Base-by-base conservation (phyloP, 1,284 basidiomycete species). In the Erythrobasidium hasegawianum region DNA sequence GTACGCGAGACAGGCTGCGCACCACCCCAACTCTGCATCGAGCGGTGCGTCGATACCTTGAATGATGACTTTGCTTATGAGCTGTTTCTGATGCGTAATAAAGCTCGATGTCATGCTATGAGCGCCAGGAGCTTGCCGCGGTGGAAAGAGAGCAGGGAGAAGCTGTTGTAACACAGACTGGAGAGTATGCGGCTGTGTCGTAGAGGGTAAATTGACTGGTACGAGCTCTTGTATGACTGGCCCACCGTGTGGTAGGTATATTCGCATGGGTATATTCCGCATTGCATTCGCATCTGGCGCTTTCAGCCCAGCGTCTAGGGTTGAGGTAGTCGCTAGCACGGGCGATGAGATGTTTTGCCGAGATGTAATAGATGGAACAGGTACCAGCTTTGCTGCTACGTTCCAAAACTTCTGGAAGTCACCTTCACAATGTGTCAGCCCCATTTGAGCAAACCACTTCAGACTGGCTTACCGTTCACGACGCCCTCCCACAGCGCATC, bases 401-500 rank as follows among this genome's bases (percentile, higher is more conserved):
- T 88, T 84, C 86, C 90, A 93, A 75, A 90, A 96, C 69, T 92
- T 85, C 71, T 97, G 93, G 75, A 94, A 97, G 77, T 95, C 93
- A 78, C 94, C 92, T 90, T 71, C n/a, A n/a, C n/a, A n/a, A n/a
- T n/a, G n/a, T n/a, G n/a, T n/a, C n/a, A n/a, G n/a, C n/a, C n/a
- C n/a, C n/a, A n/a, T n/a, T n/a, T n/a, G n/a, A n/a, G n/a, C n/a
- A n/a, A n/a, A n/a, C n/a, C n/a, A n/a, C n/a, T n/a, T n/a, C n/a
- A n/a, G n/a, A n/a, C n/a, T n/a, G 14, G 58, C 67, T 33, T 50
- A 70, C 72, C 67, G 4, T 49, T 40, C 3, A 73, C 87, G 70
- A 96, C 87, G 5, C 90, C 92, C 72, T 95, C 90, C 93, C 93
- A 97, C 61, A 95, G 84, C 0, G 87, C 89, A 76, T 97, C 93